These are phyloP conservation scores for Aspergillus viridinutans DNA, from an alignment of 2,329 filamentous ascomycete species.

Conservation along the genomic window DNA sequence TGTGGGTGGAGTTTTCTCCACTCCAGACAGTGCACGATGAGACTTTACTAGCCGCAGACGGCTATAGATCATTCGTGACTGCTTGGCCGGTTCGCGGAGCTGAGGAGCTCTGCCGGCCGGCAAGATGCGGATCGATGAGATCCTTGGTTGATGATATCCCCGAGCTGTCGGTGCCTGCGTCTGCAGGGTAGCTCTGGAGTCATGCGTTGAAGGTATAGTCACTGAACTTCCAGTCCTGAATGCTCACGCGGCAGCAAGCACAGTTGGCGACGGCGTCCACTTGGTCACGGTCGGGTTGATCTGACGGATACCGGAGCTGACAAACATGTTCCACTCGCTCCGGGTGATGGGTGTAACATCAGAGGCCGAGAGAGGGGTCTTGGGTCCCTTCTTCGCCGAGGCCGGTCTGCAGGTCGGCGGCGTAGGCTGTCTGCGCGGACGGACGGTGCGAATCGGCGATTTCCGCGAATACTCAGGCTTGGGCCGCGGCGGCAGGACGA, in stretches of 20 bases:
- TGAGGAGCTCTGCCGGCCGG: too few species aligned
- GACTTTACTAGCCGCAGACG: background rate
- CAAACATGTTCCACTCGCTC: slow-evolving; percentile 41
- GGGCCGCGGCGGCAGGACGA: slow-evolving; percentile 28
- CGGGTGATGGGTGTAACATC: slow-evolving; percentile 42
- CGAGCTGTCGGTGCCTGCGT: background rate
- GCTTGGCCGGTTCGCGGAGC: background rate
- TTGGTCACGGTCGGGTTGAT: slow-evolving; percentile 32
- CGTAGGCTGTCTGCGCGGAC: slow-evolving; percentile 19
- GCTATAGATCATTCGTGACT: background rate
- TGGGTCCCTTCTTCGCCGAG: slow-evolving; percentile 28
- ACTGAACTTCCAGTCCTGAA: background rate
- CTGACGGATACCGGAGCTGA: slow-evolving; percentile 27
- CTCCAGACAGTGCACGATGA: background rate
- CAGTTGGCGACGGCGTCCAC: slow-evolving; percentile 35
- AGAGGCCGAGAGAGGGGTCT: slow-evolving; percentile 40
- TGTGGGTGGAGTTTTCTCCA: background rate
- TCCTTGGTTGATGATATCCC: background rate
- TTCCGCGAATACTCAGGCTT: slow-evolving; percentile 15
- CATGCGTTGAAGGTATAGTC: background rate
- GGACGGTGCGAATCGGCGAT: slow-evolving; percentile 20
- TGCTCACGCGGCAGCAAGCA: slow-evolving; percentile 26
- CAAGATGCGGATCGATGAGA: background rate
- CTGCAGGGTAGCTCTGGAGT: background rate
- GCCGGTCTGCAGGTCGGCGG: slow-evolving; percentile 15